Percentiles rank a stretch among this genome's conserved stretches.
Conservation (phyloP, 2,329 filamentous ascomycete genomes). For the Colletotrichum sp. region DNA sequence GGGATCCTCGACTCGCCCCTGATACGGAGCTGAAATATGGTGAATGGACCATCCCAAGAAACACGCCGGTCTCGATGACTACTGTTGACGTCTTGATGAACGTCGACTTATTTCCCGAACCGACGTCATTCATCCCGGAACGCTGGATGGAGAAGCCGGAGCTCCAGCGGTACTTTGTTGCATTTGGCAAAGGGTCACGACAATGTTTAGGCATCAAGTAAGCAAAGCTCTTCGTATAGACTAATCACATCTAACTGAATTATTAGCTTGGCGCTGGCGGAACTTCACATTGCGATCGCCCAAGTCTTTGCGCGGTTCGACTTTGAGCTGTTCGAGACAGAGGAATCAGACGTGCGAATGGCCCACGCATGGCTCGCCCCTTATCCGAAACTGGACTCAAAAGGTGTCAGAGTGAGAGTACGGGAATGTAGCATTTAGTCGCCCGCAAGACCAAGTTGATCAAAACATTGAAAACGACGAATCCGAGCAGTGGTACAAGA, state of each 20-base stretch:
- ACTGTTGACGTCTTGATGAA: constrained; percentile 31
- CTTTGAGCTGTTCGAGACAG: constrained; percentile 31
- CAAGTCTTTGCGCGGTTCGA: constrained; percentile 26
- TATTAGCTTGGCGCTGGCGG: constrained; percentile 25
- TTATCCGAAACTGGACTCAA: constrained; percentile 14
- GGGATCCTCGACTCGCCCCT: constrained; percentile 33
- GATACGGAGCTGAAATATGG: constrained; percentile 32
- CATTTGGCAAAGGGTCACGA: constrained; percentile 25
- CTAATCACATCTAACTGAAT: not conserved
- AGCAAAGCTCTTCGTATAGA: not conserved
- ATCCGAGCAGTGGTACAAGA: not conserved
- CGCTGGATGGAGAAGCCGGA: constrained; percentile 24
- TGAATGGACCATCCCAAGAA: constrained; percentile 31
- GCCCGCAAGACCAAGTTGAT: not conserved
- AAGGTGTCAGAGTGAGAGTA: constrained; percentile 20
- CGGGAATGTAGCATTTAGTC: not conserved
- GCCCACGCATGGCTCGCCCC: constrained; percentile 22
- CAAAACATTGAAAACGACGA: not conserved
- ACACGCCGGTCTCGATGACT: constrained; percentile 42
- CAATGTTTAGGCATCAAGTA: constrained; percentile 29
- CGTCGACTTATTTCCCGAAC: constrained; percentile 25
- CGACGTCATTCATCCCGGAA: constrained; percentile 28
- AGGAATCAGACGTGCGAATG: constrained; percentile 23
- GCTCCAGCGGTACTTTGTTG: constrained; percentile 26
- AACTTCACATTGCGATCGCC: constrained; percentile 26